Base-by-base conservation (phyloP, 75 land plant genomes). In the Cryptomeria japonica region DNA sequence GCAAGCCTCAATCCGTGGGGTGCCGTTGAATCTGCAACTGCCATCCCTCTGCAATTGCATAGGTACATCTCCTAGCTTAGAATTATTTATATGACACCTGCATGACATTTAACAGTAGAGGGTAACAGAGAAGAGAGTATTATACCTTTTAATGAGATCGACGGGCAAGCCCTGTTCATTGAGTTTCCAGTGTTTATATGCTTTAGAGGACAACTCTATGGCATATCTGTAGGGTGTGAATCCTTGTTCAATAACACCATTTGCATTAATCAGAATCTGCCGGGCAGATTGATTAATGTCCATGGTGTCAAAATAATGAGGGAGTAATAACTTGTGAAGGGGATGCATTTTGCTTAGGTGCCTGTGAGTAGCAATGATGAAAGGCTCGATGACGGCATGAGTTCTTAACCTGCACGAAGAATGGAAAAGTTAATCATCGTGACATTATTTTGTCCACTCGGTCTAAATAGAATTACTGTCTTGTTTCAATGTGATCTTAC, bases 11-110 rank as follows among this genome's bases (percentile, higher is more conserved):
- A n/a, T 19, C 91, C 92, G 72, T 92, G 91, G 75, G 88, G 86
- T 53, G 93, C 92, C 18, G 88, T 72, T 16, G 92, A 84, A 55
- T 92, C 93, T 55, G 88, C 80, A 34, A 87, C 92, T 11, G 95
- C 95, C 92, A 94, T 94, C 15, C 94, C 94, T 87, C 94, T 93
- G 91, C 80, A 78, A 44, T n/a, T n/a, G n/a, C n/a, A n/a, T 5
- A 44, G 46, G 3, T 0, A 72, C 9, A 10, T n/a, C 8, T 72
- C 76, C 9, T 1, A n/a, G 2, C 36, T 72, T 11, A 31, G 7
- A 0, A 72, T n/a, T 32, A 10, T n/a, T 72, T 72, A 31, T 72
- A 38, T 16, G 14, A 32, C n/a, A n/a, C n/a, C n/a, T 36, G 12
- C 38, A 37, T 38, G 3, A 3, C 2, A 1, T 2, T 38, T 39